These are phyloP conservation scores for Amaranthus palmeri DNA, from an alignment of 148 eudicot species.

Conservation along the genomic window DNA sequence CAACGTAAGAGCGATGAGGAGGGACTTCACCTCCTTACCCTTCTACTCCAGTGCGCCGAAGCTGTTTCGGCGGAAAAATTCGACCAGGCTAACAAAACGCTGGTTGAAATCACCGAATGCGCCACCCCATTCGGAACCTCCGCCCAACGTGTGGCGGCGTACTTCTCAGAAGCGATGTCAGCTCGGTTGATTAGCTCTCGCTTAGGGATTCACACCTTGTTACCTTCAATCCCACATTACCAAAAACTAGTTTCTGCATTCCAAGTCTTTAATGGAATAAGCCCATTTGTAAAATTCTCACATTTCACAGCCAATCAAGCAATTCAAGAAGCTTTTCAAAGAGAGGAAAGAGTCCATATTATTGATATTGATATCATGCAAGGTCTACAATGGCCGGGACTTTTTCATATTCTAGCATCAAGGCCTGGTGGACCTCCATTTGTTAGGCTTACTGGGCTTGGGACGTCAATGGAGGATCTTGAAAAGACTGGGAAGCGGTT, in stretches of 20 bases:
- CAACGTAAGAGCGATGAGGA: constrained; percentile 68
- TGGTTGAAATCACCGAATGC: constrained; percentile 69
- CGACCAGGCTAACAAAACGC: constrained; percentile 74
- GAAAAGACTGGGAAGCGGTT: constrained; percentile 84
- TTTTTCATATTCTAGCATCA: constrained; percentile 83
- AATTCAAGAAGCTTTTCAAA: constrained; percentile 85
- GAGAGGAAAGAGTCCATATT: constrained; percentile 79
- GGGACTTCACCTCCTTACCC: constrained; percentile 74
- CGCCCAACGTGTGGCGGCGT: constrained; percentile 89
- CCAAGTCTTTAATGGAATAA: constrained; percentile 89
- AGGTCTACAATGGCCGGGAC: constrained; percentile 93
- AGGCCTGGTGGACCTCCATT: constrained; percentile 81
- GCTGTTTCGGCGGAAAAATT: constrained; percentile 64
- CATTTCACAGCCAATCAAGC: constrained; percentile 98
- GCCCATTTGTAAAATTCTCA: constrained; percentile 86
- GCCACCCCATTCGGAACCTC: constrained; percentile 90
- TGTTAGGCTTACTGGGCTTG: constrained; percentile 79
- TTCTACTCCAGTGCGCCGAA: constrained; percentile 84
- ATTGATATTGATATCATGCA: constrained; percentile 96
- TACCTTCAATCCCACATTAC: constrained; percentile 44
- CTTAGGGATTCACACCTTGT: constrained; percentile 56
- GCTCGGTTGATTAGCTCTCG: constrained; percentile 62
- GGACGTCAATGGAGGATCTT: constrained; percentile 59
- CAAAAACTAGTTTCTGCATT: constrained; percentile 72
- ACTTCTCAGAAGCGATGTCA: constrained; percentile 97